A percentile compares a stretch with the other conserved stretches of the same genome.
Conservation (phyloP, 148 eudicot genomes). For the Amaranthus hypochondriacus region DNA sequence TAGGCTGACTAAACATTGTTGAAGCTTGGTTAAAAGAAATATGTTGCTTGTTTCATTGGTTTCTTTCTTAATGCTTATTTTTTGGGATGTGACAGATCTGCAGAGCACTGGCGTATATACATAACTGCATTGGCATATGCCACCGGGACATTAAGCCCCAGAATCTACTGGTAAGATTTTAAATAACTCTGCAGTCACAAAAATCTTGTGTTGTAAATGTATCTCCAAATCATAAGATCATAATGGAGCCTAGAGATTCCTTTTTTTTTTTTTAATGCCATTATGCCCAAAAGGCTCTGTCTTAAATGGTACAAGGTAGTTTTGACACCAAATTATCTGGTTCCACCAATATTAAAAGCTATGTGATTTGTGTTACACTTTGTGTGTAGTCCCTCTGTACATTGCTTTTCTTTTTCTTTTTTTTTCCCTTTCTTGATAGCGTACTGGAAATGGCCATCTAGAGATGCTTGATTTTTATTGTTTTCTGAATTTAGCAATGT, state of each 20-base stretch:
- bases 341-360: not conserved
- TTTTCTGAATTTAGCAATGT: not conserved
- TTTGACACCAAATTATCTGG: not conserved
- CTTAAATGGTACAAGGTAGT: not conserved
- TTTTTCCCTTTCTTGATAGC: too few species aligned
- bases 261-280: not conserved
- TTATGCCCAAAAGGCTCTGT: not conserved
- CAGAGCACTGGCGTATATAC: constrained; percentile 86
- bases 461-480: constrained; percentile 3
- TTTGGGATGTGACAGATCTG: constrained; percentile 56
- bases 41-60: not conserved
- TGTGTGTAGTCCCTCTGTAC: too few species aligned
- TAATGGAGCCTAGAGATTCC: not conserved
- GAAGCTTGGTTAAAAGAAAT: too few species aligned
- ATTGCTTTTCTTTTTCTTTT: too few species aligned
- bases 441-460: not conserved
- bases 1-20: too few species aligned
- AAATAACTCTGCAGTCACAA: constrained; percentile 6
- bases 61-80: not conserved
- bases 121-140: constrained; percentile 84
- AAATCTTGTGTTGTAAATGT: constrained; percentile 5
- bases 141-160: constrained; percentile 98
- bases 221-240: not conserved
- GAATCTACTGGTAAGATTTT: constrained; percentile 68
- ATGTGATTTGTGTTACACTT: not conserved